Percentiles rank a stretch among this genome's conserved stretches.
These are phyloP conservation scores for Heliamphora pulchella DNA, from an alignment of 179 eudicot genomes.

Conservation along the genomic window DNA sequence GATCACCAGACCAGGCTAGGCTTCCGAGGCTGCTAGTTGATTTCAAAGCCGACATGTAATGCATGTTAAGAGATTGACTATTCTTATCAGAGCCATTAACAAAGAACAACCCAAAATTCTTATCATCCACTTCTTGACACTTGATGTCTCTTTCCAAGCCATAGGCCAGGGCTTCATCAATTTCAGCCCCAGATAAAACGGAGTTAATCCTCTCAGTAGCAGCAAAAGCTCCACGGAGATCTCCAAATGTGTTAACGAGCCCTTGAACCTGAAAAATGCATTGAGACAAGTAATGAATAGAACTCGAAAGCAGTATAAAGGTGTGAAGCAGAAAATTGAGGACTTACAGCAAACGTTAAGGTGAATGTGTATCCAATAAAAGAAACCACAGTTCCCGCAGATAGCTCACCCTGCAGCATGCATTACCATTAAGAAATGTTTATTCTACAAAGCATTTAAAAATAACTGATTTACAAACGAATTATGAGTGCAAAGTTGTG, in stretches of 20 bases:
- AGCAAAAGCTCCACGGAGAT: slow-evolving; percentile 92
- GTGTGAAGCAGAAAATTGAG: slow-evolving; percentile 11
- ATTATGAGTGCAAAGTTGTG: background rate
- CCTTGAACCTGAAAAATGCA: slow-evolving; percentile 78
- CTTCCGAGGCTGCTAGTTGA: slow-evolving; percentile 46
- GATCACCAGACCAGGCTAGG: slow-evolving; percentile 73
- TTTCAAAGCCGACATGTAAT: slow-evolving; percentile 69
- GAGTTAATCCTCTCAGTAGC: slow-evolving; percentile 93
- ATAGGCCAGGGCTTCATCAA: slow-evolving; percentile 83
- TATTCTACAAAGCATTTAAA: background rate
- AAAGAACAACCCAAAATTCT: slow-evolving; percentile 44
- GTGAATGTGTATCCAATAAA: slow-evolving; percentile 97
- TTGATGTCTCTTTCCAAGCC: slow-evolving; percentile 73
- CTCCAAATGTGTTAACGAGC: slow-evolving; percentile 86
- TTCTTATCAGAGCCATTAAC: slow-evolving; percentile 40
- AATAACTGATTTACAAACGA: slow-evolving; percentile 1
- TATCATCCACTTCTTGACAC: slow-evolving; percentile 46
- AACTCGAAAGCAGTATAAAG: background rate
- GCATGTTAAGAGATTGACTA: slow-evolving; percentile 32
- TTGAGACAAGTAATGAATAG: slow-evolving; percentile 6
- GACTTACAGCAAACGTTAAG: slow-evolving; percentile 89
- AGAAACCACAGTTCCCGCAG: slow-evolving; percentile 84
- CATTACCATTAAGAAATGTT: background rate
- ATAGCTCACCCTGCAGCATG: slow-evolving; percentile 75
- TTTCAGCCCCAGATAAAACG: slow-evolving; percentile 68